Evolutionary conservation across 2,329 filamentous ascomycete genomes (phyloP).

Genomic region (Waltergamsia citrina): DNA sequence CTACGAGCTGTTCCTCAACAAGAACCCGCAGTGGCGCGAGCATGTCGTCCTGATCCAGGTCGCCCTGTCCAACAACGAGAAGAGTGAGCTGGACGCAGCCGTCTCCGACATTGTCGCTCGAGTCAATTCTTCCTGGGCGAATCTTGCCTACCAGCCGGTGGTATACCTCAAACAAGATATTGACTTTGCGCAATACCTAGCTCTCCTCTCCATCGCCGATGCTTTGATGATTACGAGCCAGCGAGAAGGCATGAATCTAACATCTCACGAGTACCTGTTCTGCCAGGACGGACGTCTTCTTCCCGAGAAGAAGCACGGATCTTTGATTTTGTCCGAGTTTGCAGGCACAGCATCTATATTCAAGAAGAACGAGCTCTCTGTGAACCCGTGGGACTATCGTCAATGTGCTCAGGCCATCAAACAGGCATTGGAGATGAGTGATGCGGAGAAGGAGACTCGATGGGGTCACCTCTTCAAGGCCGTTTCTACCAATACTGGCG

Average conservation of each 20-base stretch:
- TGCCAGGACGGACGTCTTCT: conserved; percentile 76
- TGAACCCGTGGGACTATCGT: conserved; percentile 94
- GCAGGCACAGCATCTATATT: conserved; percentile 87
- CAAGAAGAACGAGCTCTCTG: conserved; percentile 66
- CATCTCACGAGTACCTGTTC: conserved; percentile 86
- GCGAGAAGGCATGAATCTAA: conserved; percentile 95
- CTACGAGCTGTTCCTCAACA: conserved; percentile 89
- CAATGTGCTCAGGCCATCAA: conserved; percentile 82
- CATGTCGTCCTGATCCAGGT: conserved; percentile 90
- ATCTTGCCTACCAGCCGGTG: conserved; percentile 82
- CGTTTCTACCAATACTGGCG: conserved; percentile 74
- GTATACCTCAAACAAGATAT: conserved; percentile 95
- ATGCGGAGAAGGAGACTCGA: conserved; percentile 61
- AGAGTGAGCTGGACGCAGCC: conserved; percentile 76
- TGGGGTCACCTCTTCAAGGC: conserved; percentile 67
- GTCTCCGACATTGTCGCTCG: conserved; percentile 91
- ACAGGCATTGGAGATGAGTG: conserved; percentile 69
- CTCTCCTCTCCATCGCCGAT: conserved; percentile 80
- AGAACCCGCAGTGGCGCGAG: conserved; percentile 82
- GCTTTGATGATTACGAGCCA: conserved; percentile 90
- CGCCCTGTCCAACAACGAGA: conserved; percentile 81
- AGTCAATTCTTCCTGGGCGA: conserved; percentile 87
- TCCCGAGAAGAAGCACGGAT: conserved; percentile 69
- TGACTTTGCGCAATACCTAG: conserved; percentile 86
- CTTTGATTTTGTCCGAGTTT: conserved; percentile 89